Base-by-base conservation (phyloP, 2,329 filamentous ascomycete genomes). In the Talaromyces sp. region DNA sequence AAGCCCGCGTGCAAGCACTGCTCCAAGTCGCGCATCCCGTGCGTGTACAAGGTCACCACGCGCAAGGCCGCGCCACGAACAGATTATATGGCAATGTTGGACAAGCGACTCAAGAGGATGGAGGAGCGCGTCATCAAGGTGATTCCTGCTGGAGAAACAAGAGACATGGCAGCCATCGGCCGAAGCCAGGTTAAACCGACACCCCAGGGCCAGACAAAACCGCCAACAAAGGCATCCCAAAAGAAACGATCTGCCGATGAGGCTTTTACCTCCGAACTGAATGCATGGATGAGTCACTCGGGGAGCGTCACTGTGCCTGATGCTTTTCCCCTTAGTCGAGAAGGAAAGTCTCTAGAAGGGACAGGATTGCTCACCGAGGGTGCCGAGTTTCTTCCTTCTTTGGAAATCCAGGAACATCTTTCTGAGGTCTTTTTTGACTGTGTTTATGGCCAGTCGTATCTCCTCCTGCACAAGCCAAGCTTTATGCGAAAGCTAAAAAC, bases 61-160 rank as follows among this genome's bases (percentile, higher is more conserved):
- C 85, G 95, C 63, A 98, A 98, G 75, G 92, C 93, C 1, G 92
- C 93, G 3, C 95, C 95, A 2, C 85, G 95, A 58, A 98, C 95
- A 19, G 95, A 98, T 76, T 98, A 98, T 76, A 98, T 98, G 95
- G 92, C 93, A 49, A 98, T 98, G 92, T 80, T 98, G 69, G 95
- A 98, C 77, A 97, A 96, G 77, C 85, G 95, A 58, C 76, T 98
- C 67, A 97, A 96, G 80, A 84, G 93, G 61, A 98, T 98, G 95
- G 95, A 99, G 76, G 93, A 98, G 70, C 88, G 93, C 61, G 95
- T 98, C 65, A 96, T 98, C 78, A 96, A 96, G 74, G 89, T 93
- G 62, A 89, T 98, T 30, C 93, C 95, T 0, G 96, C 93, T 72
- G 85, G 91, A 49, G 92, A 96, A 65, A 84, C 91, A 65, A 87